A percentile compares a stretch with the other conserved stretches of the same genome.
Evolutionary conservation across 352 stramenopile genomes (phyloP).

Genomic region (Phytophthora pinifolia): DNA sequence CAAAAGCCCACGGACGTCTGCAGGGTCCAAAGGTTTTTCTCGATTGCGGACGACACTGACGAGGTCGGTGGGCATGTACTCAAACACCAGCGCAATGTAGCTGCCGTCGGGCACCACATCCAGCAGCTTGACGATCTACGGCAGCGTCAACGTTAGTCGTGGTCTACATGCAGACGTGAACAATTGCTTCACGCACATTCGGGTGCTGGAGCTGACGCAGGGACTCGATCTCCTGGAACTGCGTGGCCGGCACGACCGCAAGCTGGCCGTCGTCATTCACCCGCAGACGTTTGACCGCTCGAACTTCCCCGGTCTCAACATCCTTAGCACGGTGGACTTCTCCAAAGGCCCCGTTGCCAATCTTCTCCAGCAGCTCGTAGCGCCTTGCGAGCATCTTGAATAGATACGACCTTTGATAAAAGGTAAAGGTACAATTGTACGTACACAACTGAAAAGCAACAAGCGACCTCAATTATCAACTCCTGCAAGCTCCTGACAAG

Average conservation of each 20-base stretch:
- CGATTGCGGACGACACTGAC: slow-evolving; percentile 54
- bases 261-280: slow-evolving; percentile 50
- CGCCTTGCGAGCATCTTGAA: slow-evolving; percentile 31
- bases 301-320: slow-evolving; percentile 36
- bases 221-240: slow-evolving; percentile 79
- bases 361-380: slow-evolving; percentile 66
- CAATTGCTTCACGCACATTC: slow-evolving; percentile 37
- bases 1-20: slow-evolving; percentile 57
- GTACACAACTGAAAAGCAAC: slow-evolving; percentile 7
- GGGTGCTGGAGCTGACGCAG: slow-evolving; percentile 72
- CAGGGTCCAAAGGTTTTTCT: slow-evolving; percentile 32
- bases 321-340: slow-evolving; percentile 64
- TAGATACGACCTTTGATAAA: slow-evolving; percentile 8
- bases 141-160: neutral
- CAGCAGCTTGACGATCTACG: slow-evolving; percentile 63
- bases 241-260: slow-evolving; percentile 45
- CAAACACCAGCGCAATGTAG: slow-evolving; percentile 66
- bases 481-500: slow-evolving; percentile 12
- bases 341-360: slow-evolving; percentile 71
- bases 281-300: slow-evolving; percentile 65
- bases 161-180: neutral
- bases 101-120: slow-evolving; percentile 60
- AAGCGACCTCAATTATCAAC: slow-evolving; percentile 27
- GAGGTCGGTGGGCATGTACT: slow-evolving; percentile 70
- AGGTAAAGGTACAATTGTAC: no score